phyloP scores from a whole-genome alignment of 1,284 basidiomycete species.

The Malassezia sympodialis region DNA sequence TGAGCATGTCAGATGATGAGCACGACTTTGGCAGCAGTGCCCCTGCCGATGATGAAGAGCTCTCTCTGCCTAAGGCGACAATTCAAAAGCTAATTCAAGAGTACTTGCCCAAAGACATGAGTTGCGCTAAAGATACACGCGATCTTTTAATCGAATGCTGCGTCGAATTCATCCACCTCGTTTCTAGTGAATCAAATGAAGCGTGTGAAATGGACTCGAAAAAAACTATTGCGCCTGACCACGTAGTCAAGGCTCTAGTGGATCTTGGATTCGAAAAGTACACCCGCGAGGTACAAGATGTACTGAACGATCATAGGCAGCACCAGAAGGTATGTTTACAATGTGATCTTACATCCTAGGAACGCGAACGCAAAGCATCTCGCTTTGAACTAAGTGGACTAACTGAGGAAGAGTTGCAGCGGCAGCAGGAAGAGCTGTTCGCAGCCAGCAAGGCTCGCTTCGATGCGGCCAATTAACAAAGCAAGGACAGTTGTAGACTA shows the following conservation, averaged over 20 bases:
- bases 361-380: slow-evolving; percentile 60
- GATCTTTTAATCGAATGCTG: slow-evolving; percentile 96
- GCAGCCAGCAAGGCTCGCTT: slow-evolving; percentile 63
- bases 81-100: slow-evolving; percentile 94
- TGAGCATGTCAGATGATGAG: slow-evolving; percentile 72
- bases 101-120: slow-evolving; percentile 75
- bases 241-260: slow-evolving; percentile 85
- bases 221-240: slow-evolving; percentile 97
- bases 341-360: slow-evolving; percentile 4
- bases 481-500: background rate
- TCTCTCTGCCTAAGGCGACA: slow-evolving; percentile 90
- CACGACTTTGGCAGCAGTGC: slow-evolving; percentile 54
- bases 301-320: slow-evolving; percentile 87
- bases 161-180: slow-evolving; percentile 96
- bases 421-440: slow-evolving; percentile 80
- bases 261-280: slow-evolving; percentile 81
- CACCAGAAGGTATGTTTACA: slow-evolving; percentile 60
- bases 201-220: slow-evolving; percentile 97
- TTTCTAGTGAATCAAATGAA: slow-evolving; percentile 94
- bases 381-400: slow-evolving; percentile 71
- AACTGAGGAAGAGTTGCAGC: slow-evolving; percentile 77
- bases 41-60: slow-evolving; percentile 64
- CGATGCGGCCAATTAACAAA: slow-evolving; percentile 46
- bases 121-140: slow-evolving; percentile 86
- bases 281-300: slow-evolving; percentile 76